These are phyloP conservation scores for Phytopythium cucurbitacearum DNA, from an alignment of 352 stramenopile species.

Conservation along the genomic window DNA sequence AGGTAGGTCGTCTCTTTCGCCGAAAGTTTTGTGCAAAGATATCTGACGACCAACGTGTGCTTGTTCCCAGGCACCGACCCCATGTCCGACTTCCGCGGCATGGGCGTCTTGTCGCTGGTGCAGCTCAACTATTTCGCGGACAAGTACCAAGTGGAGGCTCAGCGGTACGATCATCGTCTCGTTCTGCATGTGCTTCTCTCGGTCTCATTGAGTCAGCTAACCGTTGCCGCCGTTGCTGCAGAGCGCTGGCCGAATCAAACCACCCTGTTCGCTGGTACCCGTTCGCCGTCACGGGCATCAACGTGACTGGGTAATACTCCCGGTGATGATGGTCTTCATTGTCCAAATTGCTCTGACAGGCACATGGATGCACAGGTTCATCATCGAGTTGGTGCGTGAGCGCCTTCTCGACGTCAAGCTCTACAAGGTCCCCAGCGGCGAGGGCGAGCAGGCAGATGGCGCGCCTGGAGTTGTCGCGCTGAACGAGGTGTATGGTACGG, in stretches of 20 bases:
- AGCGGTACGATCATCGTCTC: constrained; percentile 28
- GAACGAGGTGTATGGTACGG: constrained; percentile 77
- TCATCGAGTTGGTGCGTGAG: constrained; percentile 71
- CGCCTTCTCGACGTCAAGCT: constrained; percentile 73
- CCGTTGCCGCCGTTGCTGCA: constrained; percentile 10
- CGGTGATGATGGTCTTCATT: neutral
- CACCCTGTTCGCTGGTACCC: constrained; percentile 84
- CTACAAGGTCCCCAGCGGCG: constrained; percentile 32
- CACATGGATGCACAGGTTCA: constrained; percentile 31
- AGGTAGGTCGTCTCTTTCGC: constrained; percentile 21
- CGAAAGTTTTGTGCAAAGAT: neutral
- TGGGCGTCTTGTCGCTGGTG: constrained; percentile 73
- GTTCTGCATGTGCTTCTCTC: neutral
- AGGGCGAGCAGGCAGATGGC: constrained; percentile 21
- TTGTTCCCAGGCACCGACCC: constrained; percentile 53
- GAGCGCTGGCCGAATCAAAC: constrained; percentile 75
- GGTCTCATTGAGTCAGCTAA: neutral
- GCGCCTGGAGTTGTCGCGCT: constrained; percentile 38
- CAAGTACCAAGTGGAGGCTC: constrained; percentile 70
- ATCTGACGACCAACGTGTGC: neutral
- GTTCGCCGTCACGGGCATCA: constrained; percentile 84
- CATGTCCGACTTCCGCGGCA: constrained; percentile 83
- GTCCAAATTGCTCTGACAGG: neutral
- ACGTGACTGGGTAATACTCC: constrained; percentile 57
- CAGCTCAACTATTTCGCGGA: constrained; percentile 77